Percentiles rank a stretch among this genome's conserved stretches.
These are phyloP conservation scores for Cajanus cajan DNA, from an alignment of 306 rosid species.

Conservation along the genomic window DNA sequence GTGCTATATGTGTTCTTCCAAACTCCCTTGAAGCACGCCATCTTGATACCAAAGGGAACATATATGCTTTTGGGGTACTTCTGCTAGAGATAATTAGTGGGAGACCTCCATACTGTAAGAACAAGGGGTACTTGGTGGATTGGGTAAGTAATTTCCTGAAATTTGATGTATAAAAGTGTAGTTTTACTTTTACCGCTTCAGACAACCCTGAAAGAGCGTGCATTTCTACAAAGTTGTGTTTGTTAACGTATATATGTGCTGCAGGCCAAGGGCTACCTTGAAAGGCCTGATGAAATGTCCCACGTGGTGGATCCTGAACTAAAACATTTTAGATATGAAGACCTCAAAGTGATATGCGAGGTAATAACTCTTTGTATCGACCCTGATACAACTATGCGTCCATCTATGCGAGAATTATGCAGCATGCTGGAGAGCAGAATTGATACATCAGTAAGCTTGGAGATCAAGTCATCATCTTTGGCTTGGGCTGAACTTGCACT, in stretches of 20 bases:
- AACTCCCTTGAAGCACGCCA: constrained; percentile 84
- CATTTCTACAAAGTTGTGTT: neutral
- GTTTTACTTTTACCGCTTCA: constrained; percentile 1
- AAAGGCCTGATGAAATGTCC: constrained; percentile 75
- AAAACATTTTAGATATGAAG: constrained; percentile 71
- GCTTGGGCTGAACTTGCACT: constrained; percentile 99
- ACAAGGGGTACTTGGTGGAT: constrained; percentile 80
- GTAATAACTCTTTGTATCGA: constrained; percentile 71
- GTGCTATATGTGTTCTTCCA: constrained; percentile 78
- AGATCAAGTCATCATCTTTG: constrained; percentile 78
- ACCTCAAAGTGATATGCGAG: constrained; percentile 79
- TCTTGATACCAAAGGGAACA: constrained; percentile 75
- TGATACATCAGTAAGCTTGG: constrained; percentile 74
- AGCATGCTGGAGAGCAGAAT: constrained; percentile 76
- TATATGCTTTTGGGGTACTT: constrained; percentile 81
- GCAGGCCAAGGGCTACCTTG: constrained; percentile 87
- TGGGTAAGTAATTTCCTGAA: constrained; percentile 67
- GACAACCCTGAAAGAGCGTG: neutral
- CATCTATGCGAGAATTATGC: constrained; percentile 68
- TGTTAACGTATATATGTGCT: constrained; percentile 28
- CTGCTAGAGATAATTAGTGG: constrained; percentile 89
- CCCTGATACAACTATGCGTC: constrained; percentile 55
- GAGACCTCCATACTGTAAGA: constrained; percentile 76
- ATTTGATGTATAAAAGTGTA: constrained; percentile 11
- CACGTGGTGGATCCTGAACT: constrained; percentile 76